Evolutionary conservation across 2,329 filamentous ascomycete genomes (phyloP).

Genomic region (Arachnomyces sp.): DNA sequence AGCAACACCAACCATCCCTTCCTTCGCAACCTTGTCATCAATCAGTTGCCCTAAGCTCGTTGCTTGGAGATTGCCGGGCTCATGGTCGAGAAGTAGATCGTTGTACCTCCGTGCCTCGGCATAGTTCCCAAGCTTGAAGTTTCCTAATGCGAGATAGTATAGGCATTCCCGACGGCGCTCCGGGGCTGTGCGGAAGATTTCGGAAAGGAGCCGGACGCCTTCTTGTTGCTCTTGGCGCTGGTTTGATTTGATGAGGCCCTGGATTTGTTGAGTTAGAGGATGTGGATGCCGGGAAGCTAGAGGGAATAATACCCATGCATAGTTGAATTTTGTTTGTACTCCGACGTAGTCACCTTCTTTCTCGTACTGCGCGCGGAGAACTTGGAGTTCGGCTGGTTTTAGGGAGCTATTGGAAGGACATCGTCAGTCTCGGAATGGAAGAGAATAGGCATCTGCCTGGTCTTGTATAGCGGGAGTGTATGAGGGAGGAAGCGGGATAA

Average conservation of each 20-base stretch:
- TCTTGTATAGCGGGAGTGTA: neutral
- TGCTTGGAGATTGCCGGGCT: constrained; percentile 86
- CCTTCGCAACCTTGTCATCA: constrained; percentile 91
- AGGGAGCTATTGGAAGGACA: constrained; percentile 56
- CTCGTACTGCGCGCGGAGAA: constrained; percentile 88
- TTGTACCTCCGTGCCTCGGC: constrained; percentile 92
- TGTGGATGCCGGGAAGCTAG: constrained; percentile 3
- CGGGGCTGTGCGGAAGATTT: constrained; percentile 90
- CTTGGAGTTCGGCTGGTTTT: constrained; percentile 84
- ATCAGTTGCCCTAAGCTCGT: constrained; percentile 78
- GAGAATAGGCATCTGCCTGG: neutral
- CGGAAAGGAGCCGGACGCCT: constrained; percentile 84
- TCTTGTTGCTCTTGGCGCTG: constrained; percentile 81
- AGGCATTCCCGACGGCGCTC: constrained; percentile 95
- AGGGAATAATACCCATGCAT: constrained; percentile 70
- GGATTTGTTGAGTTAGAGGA: constrained; percentile 3
- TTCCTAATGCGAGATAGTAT: constrained; percentile 93
- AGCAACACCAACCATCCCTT: constrained; percentile 87
- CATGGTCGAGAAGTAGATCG: constrained; percentile 80
- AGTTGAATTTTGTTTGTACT: constrained; percentile 99
- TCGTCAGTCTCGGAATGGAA: neutral
- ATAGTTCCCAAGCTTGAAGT: constrained; percentile 98
- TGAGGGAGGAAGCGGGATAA: neutral
- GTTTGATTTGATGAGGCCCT: constrained; percentile 94
- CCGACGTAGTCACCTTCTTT: constrained; percentile 97